A percentile compares a stretch with the other conserved stretches of the same genome.
These are phyloP conservation scores for Mangifera indica DNA, from an alignment of 345 rosid species.

Conservation along the genomic window DNA sequence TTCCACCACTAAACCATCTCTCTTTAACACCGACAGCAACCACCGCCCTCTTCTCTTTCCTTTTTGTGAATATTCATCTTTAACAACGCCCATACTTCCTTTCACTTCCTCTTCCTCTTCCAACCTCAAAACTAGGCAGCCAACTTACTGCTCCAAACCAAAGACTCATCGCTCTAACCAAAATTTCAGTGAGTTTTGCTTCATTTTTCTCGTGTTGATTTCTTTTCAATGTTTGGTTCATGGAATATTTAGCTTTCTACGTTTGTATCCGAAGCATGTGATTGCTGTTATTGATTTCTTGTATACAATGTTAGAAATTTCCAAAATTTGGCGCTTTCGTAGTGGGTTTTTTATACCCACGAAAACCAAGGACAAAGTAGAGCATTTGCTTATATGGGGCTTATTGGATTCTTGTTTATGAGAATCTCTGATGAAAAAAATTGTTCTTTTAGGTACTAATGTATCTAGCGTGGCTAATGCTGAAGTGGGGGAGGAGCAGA, in stretches of 20 bases:
- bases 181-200: conserved; percentile 26
- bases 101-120: conserved; percentile 22
- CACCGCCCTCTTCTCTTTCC: conserved; percentile 25
- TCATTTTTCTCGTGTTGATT: background rate
- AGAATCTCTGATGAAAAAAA: background rate
- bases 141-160: conserved; percentile 18
- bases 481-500: conserved; percentile 39
- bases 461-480: conserved; percentile 36
- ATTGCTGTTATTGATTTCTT: background rate
- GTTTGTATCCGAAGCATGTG: background rate
- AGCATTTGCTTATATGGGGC: background rate
- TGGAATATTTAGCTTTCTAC: background rate
- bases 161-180: conserved; percentile 10
- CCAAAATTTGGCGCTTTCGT: background rate
- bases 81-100: conserved; percentile 21
- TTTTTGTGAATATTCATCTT: conserved; percentile 26
- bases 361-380: background rate
- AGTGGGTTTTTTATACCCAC: background rate
- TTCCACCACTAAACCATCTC: conserved; percentile 23
- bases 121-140: conserved; percentile 18
- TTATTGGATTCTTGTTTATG: background rate
- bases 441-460: conserved; percentile 41
- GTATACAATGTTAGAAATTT: too few relatives aligned
- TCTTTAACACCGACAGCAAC: conserved; percentile 18
- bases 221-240: background rate